Conservation (phyloP, 352 stramenopile genomes). For the Globisporangium megalacanthum region DNA sequence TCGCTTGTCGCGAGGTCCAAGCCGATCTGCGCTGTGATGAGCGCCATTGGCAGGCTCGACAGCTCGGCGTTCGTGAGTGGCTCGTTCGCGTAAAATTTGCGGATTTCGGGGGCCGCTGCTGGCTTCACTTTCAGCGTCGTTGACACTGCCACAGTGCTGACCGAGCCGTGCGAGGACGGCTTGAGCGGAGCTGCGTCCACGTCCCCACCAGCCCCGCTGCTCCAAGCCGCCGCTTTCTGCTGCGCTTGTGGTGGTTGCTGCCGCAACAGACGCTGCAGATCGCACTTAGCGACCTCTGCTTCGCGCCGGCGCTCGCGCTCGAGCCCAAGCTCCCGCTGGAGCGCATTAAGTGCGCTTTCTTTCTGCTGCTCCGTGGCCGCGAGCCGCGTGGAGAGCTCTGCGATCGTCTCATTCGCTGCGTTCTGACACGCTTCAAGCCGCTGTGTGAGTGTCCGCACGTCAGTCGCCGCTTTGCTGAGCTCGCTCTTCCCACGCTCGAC, state of each 20-base stretch:
- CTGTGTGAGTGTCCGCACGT: conserved; percentile 39
- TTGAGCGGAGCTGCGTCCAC: background rate
- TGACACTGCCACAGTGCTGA: conserved; percentile 1
- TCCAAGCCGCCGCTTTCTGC: background rate
- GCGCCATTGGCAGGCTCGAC: conserved; percentile 56
- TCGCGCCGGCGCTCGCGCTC: conserved; percentile 55
- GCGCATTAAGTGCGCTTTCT: conserved; percentile 24
- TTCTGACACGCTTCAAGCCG: conserved; percentile 47
- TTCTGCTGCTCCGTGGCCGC: conserved; percentile 51
- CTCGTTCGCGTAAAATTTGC: conserved; percentile 70
- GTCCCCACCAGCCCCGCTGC: background rate
- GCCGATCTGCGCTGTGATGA: conserved; percentile 71
- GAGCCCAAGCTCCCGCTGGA: conserved; percentile 52
- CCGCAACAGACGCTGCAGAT: conserved; percentile 40
- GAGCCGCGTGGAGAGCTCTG: conserved; percentile 39
- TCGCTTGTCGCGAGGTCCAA: conserved; percentile 33
- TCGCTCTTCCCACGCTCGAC: conserved; percentile 59
- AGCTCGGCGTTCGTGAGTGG: conserved; percentile 58
- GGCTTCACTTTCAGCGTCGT: conserved; percentile 13
- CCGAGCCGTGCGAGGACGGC: background rate
- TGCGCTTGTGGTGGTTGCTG: conserved; percentile 13
- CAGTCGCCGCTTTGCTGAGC: conserved; percentile 30
- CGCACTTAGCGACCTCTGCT: conserved; percentile 52
- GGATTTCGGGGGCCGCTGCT: conserved; percentile 17
- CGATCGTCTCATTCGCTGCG: conserved; percentile 57